These are phyloP conservation scores for Aspergillus caelatus DNA, from an alignment of 2,329 filamentous ascomycete genomes.

Conservation along the genomic window DNA sequence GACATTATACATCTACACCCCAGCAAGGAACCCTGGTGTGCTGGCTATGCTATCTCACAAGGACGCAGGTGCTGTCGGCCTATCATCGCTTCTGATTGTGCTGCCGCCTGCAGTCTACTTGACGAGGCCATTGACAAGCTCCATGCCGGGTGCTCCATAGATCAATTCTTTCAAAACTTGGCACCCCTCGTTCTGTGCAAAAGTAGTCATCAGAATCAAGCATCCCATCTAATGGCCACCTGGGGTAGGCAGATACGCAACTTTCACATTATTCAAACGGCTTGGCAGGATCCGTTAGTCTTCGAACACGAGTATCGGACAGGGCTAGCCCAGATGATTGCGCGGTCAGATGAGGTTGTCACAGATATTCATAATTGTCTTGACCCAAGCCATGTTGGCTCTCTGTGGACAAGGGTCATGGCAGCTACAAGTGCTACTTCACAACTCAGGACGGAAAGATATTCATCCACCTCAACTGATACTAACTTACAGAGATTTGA, in stretches of 20 bases:
- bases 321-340: neutral
- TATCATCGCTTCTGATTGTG: conserved; percentile 18
- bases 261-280: neutral
- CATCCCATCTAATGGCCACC: conserved; percentile 6
- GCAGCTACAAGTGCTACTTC: too few species aligned
- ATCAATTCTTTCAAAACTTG: conserved; percentile 21
- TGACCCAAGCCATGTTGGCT: too few species aligned
- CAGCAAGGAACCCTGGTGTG: conserved; percentile 20
- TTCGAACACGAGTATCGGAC: neutral
- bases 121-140: conserved; percentile 18
- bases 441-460: neutral
- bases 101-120: conserved; percentile 16
- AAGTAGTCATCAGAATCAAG: conserved; percentile 23
- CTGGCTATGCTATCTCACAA: conserved; percentile 19
- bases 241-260: neutral
- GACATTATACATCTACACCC: conserved; percentile 24
- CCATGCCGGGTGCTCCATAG: conserved; percentile 13
- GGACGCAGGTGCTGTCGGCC: conserved; percentile 19
- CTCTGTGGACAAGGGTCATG: too few species aligned
- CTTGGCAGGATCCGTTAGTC: too few species aligned
- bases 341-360: neutral
- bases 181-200: conserved; percentile 28
- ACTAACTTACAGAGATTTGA: neutral
- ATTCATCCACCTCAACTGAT: neutral
- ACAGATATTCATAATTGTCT: too few species aligned